A percentile compares a stretch with the other conserved stretches of the same genome.
phyloP scores from a whole-genome alignment of 75 land plant species.

The Selaginella tamariscina region DNA sequence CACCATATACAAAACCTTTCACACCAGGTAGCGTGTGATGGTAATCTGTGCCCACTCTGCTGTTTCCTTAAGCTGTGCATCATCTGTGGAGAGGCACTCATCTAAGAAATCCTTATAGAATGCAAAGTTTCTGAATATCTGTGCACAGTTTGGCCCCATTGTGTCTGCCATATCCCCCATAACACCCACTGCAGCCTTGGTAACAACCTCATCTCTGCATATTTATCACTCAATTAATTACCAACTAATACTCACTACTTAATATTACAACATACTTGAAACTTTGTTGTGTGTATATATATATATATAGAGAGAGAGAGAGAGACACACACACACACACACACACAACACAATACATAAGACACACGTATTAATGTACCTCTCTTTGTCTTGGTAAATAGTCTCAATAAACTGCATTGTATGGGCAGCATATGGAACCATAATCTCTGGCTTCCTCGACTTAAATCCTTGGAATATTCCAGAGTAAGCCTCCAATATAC shows the following conservation, averaged over 20 bases:
- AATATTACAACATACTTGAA: too few relatives aligned
- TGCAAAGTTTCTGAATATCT: slow-evolving; percentile 53
- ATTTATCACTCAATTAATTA: too few relatives aligned
- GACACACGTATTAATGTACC: too few relatives aligned
- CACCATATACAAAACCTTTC: too few relatives aligned
- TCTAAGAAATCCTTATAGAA: slow-evolving; percentile 76
- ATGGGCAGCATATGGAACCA: slow-evolving; percentile 62
- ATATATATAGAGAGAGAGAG: not conserved
- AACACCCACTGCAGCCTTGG: slow-evolving; percentile 80
- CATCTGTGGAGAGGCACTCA: slow-evolving; percentile 76
- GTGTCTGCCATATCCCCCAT: slow-evolving; percentile 92
- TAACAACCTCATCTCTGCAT: slow-evolving; percentile 66
- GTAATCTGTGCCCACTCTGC: slow-evolving; percentile 84
- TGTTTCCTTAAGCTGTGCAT: slow-evolving; percentile 73
- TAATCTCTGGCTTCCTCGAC: slow-evolving; percentile 60
- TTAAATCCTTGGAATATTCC: slow-evolving; percentile 97
- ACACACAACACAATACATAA: too few relatives aligned
- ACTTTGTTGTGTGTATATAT: too few relatives aligned
- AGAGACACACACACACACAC: not conserved
- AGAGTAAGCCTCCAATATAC: slow-evolving; percentile 87
- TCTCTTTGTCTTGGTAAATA: slow-evolving; percentile 69
- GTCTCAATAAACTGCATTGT: slow-evolving; percentile 75
- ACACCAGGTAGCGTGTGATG: slow-evolving; percentile 30
- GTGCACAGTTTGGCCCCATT: slow-evolving; percentile 53
- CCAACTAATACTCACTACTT: too few relatives aligned